A percentile compares a stretch with the other conserved stretches of the same genome.
phyloP scores from a whole-genome alignment of 352 stramenopile species.

The Globisporangium carolinianum region DNA sequence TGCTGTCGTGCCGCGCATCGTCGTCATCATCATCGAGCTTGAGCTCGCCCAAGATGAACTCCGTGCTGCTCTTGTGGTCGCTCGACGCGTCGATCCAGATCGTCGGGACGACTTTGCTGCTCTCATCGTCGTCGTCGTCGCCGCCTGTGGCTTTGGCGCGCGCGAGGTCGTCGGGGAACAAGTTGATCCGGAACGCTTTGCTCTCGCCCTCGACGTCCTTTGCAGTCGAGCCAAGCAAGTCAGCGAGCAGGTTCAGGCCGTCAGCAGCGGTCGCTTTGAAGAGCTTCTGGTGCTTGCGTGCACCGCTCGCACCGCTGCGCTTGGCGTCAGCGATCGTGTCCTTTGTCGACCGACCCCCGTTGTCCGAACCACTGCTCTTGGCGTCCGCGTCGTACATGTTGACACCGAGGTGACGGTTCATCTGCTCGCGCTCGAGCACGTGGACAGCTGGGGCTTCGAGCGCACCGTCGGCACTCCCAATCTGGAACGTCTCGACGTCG shows the following conservation, averaged over 20 bases:
- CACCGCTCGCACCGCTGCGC: slow-evolving; percentile 24
- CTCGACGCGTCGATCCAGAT: slow-evolving; percentile 81
- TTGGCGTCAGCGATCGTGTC: slow-evolving; percentile 67
- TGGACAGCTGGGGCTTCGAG: slow-evolving; percentile 39
- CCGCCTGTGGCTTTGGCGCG: slow-evolving; percentile 22
- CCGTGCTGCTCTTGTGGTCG: slow-evolving; percentile 49
- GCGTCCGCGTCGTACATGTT: slow-evolving; percentile 85
- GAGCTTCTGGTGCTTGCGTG: slow-evolving; percentile 40
- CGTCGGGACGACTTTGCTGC: slow-evolving; percentile 55
- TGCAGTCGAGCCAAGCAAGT: slow-evolving; percentile 60
- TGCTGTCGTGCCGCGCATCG: slow-evolving; percentile 36
- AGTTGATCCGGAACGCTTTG: slow-evolving; percentile 67
- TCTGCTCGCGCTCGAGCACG: slow-evolving; percentile 54
- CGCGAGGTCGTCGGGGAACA: slow-evolving; percentile 59
- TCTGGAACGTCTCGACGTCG: slow-evolving; percentile 50
- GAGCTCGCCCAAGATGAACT: slow-evolving; percentile 53
- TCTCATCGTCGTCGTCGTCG: slow-evolving; percentile 44
- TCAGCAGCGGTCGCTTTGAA: slow-evolving; percentile 76
- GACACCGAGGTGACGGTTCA: slow-evolving; percentile 51
- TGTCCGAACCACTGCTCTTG: slow-evolving; percentile 19
- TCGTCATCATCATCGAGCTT: slow-evolving; percentile 24
- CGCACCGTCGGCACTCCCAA: slow-evolving; percentile 43
- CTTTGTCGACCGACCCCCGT: slow-evolving; percentile 32
- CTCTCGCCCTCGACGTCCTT: slow-evolving; percentile 42
- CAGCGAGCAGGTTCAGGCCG: slow-evolving; percentile 81